Base-by-base conservation (phyloP, 1,139 yeast genomes). In the Geotrichum aggregatum region DNA sequence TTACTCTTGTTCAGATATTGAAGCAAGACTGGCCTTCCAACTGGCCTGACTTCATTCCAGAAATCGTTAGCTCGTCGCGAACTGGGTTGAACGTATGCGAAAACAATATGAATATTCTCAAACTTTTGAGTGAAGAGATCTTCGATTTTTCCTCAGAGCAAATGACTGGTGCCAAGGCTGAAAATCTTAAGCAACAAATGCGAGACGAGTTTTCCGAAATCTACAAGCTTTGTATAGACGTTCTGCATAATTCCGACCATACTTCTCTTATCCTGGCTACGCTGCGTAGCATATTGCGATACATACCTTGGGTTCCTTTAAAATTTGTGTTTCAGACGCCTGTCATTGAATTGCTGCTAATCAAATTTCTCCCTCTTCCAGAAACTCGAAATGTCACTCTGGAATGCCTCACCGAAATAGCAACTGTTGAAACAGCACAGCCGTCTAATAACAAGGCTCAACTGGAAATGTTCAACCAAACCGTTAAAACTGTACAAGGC, bases 1-100 rank as follows among this genome's bases (percentile, higher is more conserved):
- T 92, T 66, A 92, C 98, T 6, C 76, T 92, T 65, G 98, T 92
- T 38, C 95, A 92, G 65, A 84, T 92, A 50, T 79, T 92, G 65
- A 92, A 92, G 67, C 98, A 94, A 71, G 99, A 92, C 67, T 92
- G 99, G 99, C 99, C 99, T 39, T 89, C 84, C 61, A 87, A 89
- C 66, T 92, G 99, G 99, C 98, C 98, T 21, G 87, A 86, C 62
- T 92, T 94, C 64, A 85, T 92, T 51, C 96, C 98, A 13, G 98
- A 94, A 67, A 80, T 92, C 58, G 94, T 92, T 43, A 78, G 78
- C 58, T 84, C 95, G 59, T 84, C 95, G 50, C 80, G 88, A 58
- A 82, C 94, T 18, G 85, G 95, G 41, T 81, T 86, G 69, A 91
- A 89, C 63, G 96, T 92, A 47, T 94, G 98, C 73, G 98, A 92